Percentiles rank a stretch among this genome's conserved stretches.
These are phyloP conservation scores for Apophysomyces ossiformis DNA, from an alignment of 371 early-diverging fungal species.

Conservation along the genomic window DNA sequence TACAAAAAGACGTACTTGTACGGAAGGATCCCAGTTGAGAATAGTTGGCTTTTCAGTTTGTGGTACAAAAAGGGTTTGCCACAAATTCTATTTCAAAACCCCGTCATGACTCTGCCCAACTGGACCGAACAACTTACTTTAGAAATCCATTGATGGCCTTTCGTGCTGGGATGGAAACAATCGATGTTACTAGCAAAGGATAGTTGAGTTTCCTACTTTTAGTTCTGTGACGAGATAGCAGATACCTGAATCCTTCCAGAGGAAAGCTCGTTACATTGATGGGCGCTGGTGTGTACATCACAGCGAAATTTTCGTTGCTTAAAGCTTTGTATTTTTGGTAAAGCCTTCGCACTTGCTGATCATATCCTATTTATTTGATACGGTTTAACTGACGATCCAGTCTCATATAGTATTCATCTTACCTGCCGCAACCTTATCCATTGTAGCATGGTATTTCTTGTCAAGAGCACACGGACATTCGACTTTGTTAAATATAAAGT, in stretches of 20 bases:
- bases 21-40: neutral
- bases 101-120: no score
- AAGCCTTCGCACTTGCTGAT: constrained; percentile 13
- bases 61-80: neutral
- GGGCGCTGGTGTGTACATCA: constrained; percentile 12
- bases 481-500: constrained; percentile 12
- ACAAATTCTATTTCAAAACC: neutral
- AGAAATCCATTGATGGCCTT: constrained; percentile 19
- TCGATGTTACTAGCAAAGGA: constrained; percentile 16
- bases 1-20: neutral
- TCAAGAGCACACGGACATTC: constrained; percentile 20
- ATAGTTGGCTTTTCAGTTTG: neutral
- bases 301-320: constrained; percentile 18
- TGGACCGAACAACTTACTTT: constrained; percentile 7
- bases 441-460: neutral
- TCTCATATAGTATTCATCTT: neutral
- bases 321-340: constrained; percentile 18
- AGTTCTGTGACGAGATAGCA: no score
- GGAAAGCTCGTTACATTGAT: constrained; percentile 19
- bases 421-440: constrained; percentile 12
- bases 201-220: no score
- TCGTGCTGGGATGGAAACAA: constrained; percentile 23
- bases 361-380: constrained; percentile 8
- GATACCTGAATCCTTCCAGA: constrained; percentile 15
- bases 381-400: neutral